Base-by-base conservation (phyloP, 192 early-diverging fungal genomes). In the Podila epigama region DNA sequence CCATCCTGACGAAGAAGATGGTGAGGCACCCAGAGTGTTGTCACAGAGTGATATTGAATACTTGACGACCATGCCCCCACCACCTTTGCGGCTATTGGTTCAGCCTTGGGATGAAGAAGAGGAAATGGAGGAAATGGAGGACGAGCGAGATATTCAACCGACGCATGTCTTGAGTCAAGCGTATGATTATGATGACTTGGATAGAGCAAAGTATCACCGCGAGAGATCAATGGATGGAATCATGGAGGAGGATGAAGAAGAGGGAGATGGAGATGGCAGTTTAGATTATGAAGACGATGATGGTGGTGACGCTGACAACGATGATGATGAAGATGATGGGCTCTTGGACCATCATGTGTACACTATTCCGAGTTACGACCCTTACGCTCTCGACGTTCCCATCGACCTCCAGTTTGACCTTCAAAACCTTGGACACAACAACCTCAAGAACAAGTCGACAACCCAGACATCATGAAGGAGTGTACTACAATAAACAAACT, bases 1-100 rank as follows among this genome's bases (percentile, higher is more conserved):
- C 29, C 73, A 77, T 53, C 73, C 73, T 16, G 73, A 77, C 32
- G 73, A 77, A 7, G 73, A 68, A 7, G 73, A 77, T 28, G 61
- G 56, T 31, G 73, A 68, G 28, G 66, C 73, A 16, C 44, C 56
- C 3, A 27, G 66, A 22, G 61, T 68, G 0, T 34, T 77, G 6
- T 57, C 73, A 0, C 60, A 77, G 0, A 63, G n/a, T 9, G 73
- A 77, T 10, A 77, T 77, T 27, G 73, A 77, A 25, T 77, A 77
- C 42, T 33, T 77, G 7, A 53, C 66, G 6, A 77, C 61, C 9
- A 64, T 68, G 65, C 73, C 73, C 1, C 66, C 73, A 27, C 50
- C 56, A 13, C 65, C 65, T 0, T 55, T 77, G 3, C 39, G 60
- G 34, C 44, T 25, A 27, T 34, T 65, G 51, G 15, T 66, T 11